These are phyloP conservation scores for Diaporthe destruens DNA, from an alignment of 2,329 filamentous ascomycete species.

Conservation along the genomic window DNA sequence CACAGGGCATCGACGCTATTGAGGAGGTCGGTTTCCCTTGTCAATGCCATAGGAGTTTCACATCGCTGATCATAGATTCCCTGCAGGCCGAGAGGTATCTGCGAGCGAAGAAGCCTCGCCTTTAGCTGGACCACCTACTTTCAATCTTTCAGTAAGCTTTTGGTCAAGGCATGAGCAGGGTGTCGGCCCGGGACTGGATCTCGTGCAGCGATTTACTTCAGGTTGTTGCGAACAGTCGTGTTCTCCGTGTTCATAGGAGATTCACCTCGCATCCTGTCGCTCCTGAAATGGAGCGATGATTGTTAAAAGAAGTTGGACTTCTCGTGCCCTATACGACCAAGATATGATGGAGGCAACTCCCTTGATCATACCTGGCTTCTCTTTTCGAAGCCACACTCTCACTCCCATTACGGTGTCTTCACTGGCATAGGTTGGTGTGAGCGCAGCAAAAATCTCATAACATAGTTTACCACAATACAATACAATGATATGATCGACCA, in stretches of 20 bases:
- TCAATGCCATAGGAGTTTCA: background rate
- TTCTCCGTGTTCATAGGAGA: background rate
- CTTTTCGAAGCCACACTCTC: background rate
- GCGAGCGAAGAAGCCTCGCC: slow-evolving; percentile 10
- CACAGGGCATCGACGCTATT: slow-evolving; percentile 30
- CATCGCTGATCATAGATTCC: background rate
- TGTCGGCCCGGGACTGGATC: too few relatives aligned
- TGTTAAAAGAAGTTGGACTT: background rate
- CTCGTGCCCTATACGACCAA: background rate
- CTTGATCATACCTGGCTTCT: background rate
- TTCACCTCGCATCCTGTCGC: background rate
- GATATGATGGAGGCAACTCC: background rate
- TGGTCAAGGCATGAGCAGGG: background rate
- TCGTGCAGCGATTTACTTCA: too few relatives aligned
- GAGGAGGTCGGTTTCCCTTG: slow-evolving; percentile 22
- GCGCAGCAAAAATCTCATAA: background rate
- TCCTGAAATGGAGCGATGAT: background rate
- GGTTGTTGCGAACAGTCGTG: too few relatives aligned
- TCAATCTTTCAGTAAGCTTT: background rate
- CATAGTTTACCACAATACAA: background rate
- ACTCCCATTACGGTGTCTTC: background rate
- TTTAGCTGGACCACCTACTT: background rate
- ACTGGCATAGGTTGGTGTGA: background rate
- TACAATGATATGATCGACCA: background rate
- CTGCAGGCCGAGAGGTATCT: background rate